These are phyloP conservation scores for Globisporangium spinosum DNA, from an alignment of 352 stramenopile genomes.

Conservation along the genomic window DNA sequence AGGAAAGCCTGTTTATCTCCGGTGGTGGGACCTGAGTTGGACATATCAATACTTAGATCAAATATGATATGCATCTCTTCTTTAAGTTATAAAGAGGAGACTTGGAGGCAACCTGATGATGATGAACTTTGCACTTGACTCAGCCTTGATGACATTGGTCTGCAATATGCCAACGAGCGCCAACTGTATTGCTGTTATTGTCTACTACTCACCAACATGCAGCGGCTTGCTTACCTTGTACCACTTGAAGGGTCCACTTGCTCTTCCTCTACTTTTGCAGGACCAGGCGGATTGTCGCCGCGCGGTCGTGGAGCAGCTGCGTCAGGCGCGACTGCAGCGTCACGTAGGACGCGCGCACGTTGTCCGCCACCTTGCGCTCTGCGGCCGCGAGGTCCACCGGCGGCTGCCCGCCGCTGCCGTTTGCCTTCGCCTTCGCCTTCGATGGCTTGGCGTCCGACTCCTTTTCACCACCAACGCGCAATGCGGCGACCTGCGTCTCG, in stretches of 20 bases:
- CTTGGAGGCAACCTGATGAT: neutral
- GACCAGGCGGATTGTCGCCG: conserved; percentile 30
- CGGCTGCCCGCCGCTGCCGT: conserved; percentile 4
- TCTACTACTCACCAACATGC: neutral
- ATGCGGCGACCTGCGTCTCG: conserved; percentile 30
- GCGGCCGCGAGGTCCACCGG: conserved; percentile 16
- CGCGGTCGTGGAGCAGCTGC: conserved; percentile 34
- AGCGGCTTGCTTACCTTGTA: neutral
- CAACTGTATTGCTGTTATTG: neutral
- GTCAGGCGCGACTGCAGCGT: conserved; percentile 30
- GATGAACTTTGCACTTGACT: neutral
- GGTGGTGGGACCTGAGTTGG: neutral
- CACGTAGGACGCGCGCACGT: conserved; percentile 40
- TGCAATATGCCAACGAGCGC: neutral
- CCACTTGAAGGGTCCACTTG: neutral
- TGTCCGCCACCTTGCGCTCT: conserved; percentile 28
- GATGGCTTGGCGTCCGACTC: neutral
- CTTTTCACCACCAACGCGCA: conserved; percentile 23
- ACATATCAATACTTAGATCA: neutral
- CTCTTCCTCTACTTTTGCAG: conserved; percentile 36
- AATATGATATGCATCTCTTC: neutral
- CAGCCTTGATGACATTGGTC: neutral
- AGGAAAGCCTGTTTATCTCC: neutral
- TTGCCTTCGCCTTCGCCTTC: neutral
- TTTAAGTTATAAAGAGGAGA: neutral